Evolutionary conservation across 2,329 filamentous ascomycete species (phyloP).

Genomic region (Fusarium chlamydosporum): DNA sequence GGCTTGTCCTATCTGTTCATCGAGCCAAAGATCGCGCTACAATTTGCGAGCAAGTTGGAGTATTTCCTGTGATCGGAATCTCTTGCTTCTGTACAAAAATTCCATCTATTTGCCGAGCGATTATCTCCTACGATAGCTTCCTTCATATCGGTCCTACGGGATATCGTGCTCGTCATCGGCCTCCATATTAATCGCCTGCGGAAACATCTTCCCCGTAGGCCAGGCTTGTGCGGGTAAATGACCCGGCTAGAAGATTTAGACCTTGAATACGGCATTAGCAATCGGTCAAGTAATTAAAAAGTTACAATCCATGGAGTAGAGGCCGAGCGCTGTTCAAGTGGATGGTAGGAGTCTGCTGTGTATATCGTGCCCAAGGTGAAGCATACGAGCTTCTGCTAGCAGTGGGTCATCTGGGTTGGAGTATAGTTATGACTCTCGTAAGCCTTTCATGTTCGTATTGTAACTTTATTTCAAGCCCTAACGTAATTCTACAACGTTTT

Average conservation of each 20-base stretch:
- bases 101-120: not conserved
- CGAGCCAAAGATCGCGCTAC: not conserved
- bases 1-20: not conserved
- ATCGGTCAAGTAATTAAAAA: not conserved
- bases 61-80: not conserved
- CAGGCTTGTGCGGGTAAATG: not conserved
- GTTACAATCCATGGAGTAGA: too few relatives aligned
- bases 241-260: not conserved
- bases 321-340: too few relatives aligned
- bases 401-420: not conserved
- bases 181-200: not conserved
- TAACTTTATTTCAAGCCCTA: too few relatives aligned
- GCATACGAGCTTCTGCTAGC: not conserved
- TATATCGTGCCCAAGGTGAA: not conserved
- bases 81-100: not conserved
- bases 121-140: not conserved
- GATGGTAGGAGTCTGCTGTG: not conserved
- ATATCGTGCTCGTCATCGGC: not conserved
- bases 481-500: too few relatives aligned
- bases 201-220: not conserved
- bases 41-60: not conserved
- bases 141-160: not conserved
- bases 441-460: too few relatives aligned
- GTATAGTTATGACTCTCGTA: too few relatives aligned
- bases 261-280: not conserved